These are phyloP conservation scores for Diaporthe vaccinii DNA, from an alignment of 2,329 filamentous ascomycete genomes.

Conservation along the genomic window DNA sequence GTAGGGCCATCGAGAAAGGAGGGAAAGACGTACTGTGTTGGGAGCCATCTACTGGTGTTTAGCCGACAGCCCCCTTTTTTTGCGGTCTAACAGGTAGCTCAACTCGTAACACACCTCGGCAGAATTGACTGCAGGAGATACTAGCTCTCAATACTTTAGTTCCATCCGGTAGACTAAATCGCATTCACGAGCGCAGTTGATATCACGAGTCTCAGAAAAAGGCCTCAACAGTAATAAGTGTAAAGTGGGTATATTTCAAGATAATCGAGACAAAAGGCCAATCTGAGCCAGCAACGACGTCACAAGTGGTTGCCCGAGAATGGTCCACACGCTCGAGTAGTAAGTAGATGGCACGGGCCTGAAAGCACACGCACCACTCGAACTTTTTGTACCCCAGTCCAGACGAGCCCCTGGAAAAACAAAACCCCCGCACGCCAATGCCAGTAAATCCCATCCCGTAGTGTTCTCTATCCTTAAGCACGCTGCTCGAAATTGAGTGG, in stretches of 20 bases:
- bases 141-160: neutral
- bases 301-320: slow-evolving; percentile 7
- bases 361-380: slow-evolving; percentile 16
- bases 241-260: slow-evolving; percentile 31
- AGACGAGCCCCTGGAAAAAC: neutral
- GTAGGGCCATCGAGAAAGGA: neutral
- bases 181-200: neutral
- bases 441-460: slow-evolving; percentile 9
- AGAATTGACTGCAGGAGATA: too few relatives aligned
- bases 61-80: neutral
- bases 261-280: slow-evolving; percentile 3
- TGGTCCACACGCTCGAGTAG: neutral
- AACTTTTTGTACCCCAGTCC: slow-evolving; percentile 24
- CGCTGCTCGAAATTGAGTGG: slow-evolving; percentile 13
- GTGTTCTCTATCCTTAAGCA: slow-evolving; percentile 27
- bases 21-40: neutral
- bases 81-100: neutral
- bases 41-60: neutral
- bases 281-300: neutral
- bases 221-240: neutral
- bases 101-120: neutral
- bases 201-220: neutral
- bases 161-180: neutral
- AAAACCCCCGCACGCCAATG: slow-evolving; percentile 1
- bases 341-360: neutral